Evolutionary conservation across 129 eudicot genomes (phyloP).

Genomic region (Artemisia argyi): DNA sequence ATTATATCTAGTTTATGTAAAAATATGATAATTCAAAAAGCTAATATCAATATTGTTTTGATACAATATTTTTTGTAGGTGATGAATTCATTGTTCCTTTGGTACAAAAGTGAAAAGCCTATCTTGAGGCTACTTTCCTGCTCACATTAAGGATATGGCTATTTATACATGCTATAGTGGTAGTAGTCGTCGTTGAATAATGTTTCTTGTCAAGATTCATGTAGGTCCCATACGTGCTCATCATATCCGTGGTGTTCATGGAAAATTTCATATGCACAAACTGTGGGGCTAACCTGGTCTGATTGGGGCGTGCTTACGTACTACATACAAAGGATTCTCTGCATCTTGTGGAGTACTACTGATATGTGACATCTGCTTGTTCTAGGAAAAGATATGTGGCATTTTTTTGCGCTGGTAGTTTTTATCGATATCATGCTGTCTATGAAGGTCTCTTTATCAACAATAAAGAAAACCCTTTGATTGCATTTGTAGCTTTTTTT

Average conservation of each 20-base stretch:
- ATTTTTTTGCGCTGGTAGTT: not conserved
- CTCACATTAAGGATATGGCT: not conserved
- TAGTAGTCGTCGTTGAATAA: not conserved
- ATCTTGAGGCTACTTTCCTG: no score
- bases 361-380: not conserved
- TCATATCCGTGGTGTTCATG: not conserved
- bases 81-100: not conserved
- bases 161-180: not conserved
- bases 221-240: not conserved
- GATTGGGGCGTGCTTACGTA: not conserved
- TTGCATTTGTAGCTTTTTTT: not conserved
- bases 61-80: not conserved
- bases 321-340: not conserved
- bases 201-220: not conserved
- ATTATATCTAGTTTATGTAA: conserved; percentile 6
- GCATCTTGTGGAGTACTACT: not conserved
- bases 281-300: not conserved
- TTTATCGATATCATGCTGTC: not conserved
- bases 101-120: not conserved
- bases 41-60: not conserved
- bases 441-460: not conserved
- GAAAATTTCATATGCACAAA: conserved; percentile 1
- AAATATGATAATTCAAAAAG: not conserved
- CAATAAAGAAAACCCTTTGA: not conserved
- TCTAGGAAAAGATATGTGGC: not conserved